These are phyloP conservation scores for Tylopilus sp. DNA, from an alignment of 1,284 basidiomycete species.

Conservation along the genomic window DNA sequence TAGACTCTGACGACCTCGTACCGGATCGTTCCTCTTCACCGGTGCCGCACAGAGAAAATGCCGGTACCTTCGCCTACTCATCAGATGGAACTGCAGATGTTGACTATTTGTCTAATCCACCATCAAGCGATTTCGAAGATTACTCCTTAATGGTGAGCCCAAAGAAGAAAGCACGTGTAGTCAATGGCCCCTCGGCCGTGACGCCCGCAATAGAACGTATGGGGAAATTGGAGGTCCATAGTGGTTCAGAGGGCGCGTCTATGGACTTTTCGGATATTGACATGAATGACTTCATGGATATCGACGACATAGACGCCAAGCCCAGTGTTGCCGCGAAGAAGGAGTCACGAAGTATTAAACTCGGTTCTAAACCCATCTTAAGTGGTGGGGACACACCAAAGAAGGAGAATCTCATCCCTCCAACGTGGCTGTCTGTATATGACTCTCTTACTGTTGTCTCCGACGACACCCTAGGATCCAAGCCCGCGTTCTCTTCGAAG, in stretches of 20 bases:
- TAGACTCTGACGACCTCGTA: slow-evolving; percentile 32
- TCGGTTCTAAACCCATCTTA: slow-evolving; percentile 26
- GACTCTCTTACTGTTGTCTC: slow-evolving; percentile 60
- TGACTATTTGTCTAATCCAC: slow-evolving; percentile 30
- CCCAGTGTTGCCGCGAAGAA: slow-evolving; percentile 34
- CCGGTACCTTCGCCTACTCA: slow-evolving; percentile 39
- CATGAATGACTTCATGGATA: slow-evolving; percentile 38
- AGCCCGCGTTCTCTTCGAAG: slow-evolving; percentile 45
- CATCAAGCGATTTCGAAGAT: slow-evolving; percentile 53
- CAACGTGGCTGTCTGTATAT: slow-evolving; percentile 75
- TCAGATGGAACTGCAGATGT: slow-evolving; percentile 59
- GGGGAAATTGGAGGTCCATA: slow-evolving; percentile 55
- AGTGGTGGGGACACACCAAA: slow-evolving; percentile 34
- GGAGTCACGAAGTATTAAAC: slow-evolving; percentile 25
- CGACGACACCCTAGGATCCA: slow-evolving; percentile 48
- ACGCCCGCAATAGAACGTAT: slow-evolving; percentile 54
- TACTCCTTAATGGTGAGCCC: slow-evolving; percentile 52
- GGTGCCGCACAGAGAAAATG: slow-evolving; percentile 26
- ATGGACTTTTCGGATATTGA: slow-evolving; percentile 50
- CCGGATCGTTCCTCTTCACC: slow-evolving; percentile 39
- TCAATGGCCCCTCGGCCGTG: slow-evolving; percentile 37
- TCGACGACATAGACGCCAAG: slow-evolving; percentile 45
- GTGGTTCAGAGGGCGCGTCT: slow-evolving; percentile 48
- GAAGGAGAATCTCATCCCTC: slow-evolving; percentile 46
- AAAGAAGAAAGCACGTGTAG: slow-evolving; percentile 58